Conservation (phyloP, 1,139 yeast genomes). For the Sugiyamaella pinicola region DNA sequence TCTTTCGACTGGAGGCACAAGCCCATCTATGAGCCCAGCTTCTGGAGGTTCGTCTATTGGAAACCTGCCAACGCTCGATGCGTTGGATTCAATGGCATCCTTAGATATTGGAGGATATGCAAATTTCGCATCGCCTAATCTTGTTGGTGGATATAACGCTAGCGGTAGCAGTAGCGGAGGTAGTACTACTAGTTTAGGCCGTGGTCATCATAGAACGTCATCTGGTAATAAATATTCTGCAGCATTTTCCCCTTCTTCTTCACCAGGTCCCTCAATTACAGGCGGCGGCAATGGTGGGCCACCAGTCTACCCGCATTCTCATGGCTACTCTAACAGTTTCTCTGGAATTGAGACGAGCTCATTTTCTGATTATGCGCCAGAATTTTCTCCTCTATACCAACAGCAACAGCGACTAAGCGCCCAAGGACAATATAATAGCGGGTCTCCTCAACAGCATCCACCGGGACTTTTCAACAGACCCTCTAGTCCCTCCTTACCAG, state of each 20-base stretch:
- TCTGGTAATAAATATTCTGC: conserved; percentile 7
- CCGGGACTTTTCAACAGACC: conserved; percentile 26
- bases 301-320: conserved; percentile 17
- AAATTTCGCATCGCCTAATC: background rate
- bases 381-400: conserved; percentile 17
- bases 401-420: conserved; percentile 16
- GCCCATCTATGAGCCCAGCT: conserved; percentile 8
- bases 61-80: background rate
- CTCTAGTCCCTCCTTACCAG: conserved; percentile 34
- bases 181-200: no score
- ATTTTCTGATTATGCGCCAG: conserved; percentile 12
- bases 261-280: conserved; percentile 8
- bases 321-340: conserved; percentile 16
- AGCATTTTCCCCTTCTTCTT: conserved; percentile 12
- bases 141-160: background rate
- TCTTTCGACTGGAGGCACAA: conserved; percentile 1
- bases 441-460: no score
- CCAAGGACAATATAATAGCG: background rate
- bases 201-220: conserved; percentile 9
- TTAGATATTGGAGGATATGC: conserved; percentile 12
- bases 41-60: background rate
- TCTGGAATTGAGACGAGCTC: conserved; percentile 3
- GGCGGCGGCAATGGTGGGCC: background rate
- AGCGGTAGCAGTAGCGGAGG: no score
- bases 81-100: conserved; percentile 9